Base-by-base conservation (phyloP, 495 filamentous ascomycete species). In the Aspergillus homomorphus region DNA sequence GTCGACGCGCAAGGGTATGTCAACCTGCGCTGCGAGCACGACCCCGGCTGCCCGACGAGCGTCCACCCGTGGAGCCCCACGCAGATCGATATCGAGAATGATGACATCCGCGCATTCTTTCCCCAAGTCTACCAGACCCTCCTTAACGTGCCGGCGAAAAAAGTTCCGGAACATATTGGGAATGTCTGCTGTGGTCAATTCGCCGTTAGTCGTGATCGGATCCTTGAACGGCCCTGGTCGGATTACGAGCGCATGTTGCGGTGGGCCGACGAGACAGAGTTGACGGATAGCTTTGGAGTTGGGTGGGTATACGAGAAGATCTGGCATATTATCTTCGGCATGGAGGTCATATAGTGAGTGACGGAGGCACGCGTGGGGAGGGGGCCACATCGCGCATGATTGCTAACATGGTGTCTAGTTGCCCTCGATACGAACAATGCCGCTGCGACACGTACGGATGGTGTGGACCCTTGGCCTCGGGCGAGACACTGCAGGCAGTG, bases 131-230 rank as follows among this genome's bases (percentile, higher is more conserved):
- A 78, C 56, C 63, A 67, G 56, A 59, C 67, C 2, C 59, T 77
- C 0, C 69, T 77, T n/a, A 52, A 62, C 15, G 69, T 69, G 4
- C 24, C 56, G 0, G 15, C 48, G 6, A 63, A 69, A 0, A 45
- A 72, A 16, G 75, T 77, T 0, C 78, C 77, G 2, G 61, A 63
- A 12, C 56, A 62, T 8, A 73, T 80, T 16, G 77, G 77, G 12
- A 73, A 74, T 20, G 67, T 76, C 18, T 82, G 79, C 62, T 82
- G 79, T 51, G 79, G 70, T 0, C 79, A 82, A 56, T 82, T 82
- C 54, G 77, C 74, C 9, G 73, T 75, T 2, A 76, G 73, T 22
- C 70, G 73, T 16, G 69, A 74, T n/a, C 69, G 69, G 41, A 77
- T 81, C 14, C 64, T 51, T 18, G 61, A 66, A n/a, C 70, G 79